Base-by-base conservation (phyloP, 768 basidiomycete genomes). In the Erythrobasidium yunnanense region DNA sequence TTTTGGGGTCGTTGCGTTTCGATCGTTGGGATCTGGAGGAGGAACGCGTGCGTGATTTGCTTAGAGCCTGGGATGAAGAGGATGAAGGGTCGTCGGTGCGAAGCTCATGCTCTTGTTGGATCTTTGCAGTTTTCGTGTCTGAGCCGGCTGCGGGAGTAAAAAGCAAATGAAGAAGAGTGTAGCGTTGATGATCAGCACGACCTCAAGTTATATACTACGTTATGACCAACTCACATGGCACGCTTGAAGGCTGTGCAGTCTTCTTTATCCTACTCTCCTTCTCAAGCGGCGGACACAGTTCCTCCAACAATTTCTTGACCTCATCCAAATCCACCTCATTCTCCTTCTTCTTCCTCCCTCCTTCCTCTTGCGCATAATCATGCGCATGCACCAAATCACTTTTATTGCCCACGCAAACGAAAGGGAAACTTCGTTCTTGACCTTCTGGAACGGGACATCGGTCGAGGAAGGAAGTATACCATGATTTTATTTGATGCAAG, bases 351-450 rank as follows among this genome's bases (percentile, higher is more conserved):
- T n/a, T n/a, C n/a, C n/a, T n/a, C n/a, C n/a, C n/a, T n/a, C n/a
- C n/a, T n/a, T n/a, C n/a, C n/a, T n/a, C n/a, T n/a, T n/a, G n/a
- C n/a, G n/a, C n/a, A n/a, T n/a, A n/a, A n/a, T n/a, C n/a, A n/a
- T n/a, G n/a, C 3, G 49, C 42, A n/a, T 50, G 25, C 7, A 42
- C 27, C 3, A 68, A 52, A 47, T 68, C 67, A n/a, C 38, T 20
- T 42, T 68, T 68, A 38, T 65, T 68, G 57, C 58, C 67, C 3
- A 68, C 60, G 30, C 67, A 68, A 22, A 68, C 45, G 25, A 58
- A 68, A n/a, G 67, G 57, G 20, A 68, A 66, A 11, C 25, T 50
- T 2, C 34, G 23, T 38, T 68, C 67, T 42, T 54, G 25, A 20
- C 67, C 67, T 15, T 68, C 67, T 11, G 25, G 22, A 2, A 68